Conservation (phyloP, 176 grass and related monocot species). For the Aechmea fasciata region DNA sequence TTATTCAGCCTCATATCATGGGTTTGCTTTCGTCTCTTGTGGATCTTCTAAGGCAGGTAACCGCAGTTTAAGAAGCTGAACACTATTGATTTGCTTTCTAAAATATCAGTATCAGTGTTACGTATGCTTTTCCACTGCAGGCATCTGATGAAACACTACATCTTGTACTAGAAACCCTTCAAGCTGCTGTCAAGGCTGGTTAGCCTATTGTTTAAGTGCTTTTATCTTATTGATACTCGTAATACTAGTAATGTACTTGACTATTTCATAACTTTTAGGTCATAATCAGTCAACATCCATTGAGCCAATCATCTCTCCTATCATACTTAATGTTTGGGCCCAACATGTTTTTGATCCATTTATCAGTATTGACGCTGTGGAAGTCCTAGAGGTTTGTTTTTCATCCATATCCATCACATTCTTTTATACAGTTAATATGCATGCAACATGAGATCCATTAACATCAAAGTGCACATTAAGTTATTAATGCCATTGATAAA, state of each 20-base stretch:
- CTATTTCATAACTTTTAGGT: conserved; percentile 36
- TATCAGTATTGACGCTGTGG: conserved; percentile 78
- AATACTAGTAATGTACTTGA: too few species aligned
- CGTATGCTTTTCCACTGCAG: conserved; percentile 33
- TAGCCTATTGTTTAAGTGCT: conserved; percentile 21
- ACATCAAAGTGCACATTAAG: neutral
- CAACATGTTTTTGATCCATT: conserved; percentile 87
- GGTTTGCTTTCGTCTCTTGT: conserved; percentile 68
- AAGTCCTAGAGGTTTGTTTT: conserved; percentile 78
- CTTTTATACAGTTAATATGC: neutral
- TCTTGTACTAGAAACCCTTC: conserved; percentile 95
- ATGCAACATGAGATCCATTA: neutral
- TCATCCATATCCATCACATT: neutral
- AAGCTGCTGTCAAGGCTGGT: conserved; percentile 76
- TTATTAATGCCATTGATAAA: neutral
- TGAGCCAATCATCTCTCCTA: conserved; percentile 73
- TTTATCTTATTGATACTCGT: conserved; percentile 10
- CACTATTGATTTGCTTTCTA: neutral
- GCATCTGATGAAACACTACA: conserved; percentile 89
- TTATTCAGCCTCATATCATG: conserved; percentile 52
- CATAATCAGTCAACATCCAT: conserved; percentile 58
- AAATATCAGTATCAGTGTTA: neutral
- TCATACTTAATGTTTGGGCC: conserved; percentile 78
- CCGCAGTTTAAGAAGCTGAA: neutral
- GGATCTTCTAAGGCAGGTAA: conserved; percentile 74